Evolutionary conservation across 2,329 filamentous ascomycete species (phyloP).

Genomic region (Neofusicoccum parvum): DNA sequence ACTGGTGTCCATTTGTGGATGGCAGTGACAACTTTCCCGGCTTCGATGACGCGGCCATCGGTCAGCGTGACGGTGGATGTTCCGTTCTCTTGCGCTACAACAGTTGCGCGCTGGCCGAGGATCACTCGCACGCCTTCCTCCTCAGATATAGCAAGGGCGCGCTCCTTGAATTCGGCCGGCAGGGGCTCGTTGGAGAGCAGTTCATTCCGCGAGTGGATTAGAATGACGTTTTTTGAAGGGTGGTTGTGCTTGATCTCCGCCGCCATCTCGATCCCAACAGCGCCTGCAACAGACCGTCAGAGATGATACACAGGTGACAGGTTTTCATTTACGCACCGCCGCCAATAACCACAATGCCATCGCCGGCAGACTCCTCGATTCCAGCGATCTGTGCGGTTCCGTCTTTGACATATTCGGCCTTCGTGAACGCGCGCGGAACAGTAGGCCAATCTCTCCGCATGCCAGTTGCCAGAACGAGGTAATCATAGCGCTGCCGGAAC

Average conservation of each 20-base stretch:
- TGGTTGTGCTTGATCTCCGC: slow-evolving; percentile 71
- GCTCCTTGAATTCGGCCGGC: slow-evolving; percentile 68
- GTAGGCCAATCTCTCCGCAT: slow-evolving; percentile 71
- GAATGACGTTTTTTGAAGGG: slow-evolving; percentile 66
- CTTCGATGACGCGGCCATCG: slow-evolving; percentile 52
- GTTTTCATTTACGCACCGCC: slow-evolving; percentile 51
- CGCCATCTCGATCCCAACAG: slow-evolving; percentile 81
- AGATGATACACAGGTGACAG: no score
- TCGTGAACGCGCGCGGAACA: slow-evolving; percentile 67
- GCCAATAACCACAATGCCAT: slow-evolving; percentile 70
- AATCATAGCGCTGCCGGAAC: slow-evolving; percentile 63
- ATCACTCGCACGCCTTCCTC: slow-evolving; percentile 68
- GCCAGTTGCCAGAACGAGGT: slow-evolving; percentile 70
- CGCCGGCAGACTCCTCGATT: neutral
- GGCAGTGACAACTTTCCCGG: slow-evolving; percentile 70
- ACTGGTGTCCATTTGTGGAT: slow-evolving; percentile 65
- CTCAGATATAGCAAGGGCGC: slow-evolving; percentile 58
- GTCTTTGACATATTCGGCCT: slow-evolving; percentile 66
- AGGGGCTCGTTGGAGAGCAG: slow-evolving; percentile 74
- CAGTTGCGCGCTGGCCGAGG: slow-evolving; percentile 59
- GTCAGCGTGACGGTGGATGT: slow-evolving; percentile 49
- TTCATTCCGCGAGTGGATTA: slow-evolving; percentile 71
- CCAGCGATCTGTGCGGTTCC: slow-evolving; percentile 58
- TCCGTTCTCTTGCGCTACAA: slow-evolving; percentile 34
- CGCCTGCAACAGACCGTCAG: slow-evolving; percentile 48